Evolutionary conservation across 2,329 filamentous ascomycete species (phyloP).

Genomic region (Sporothrix variecibatus): DNA sequence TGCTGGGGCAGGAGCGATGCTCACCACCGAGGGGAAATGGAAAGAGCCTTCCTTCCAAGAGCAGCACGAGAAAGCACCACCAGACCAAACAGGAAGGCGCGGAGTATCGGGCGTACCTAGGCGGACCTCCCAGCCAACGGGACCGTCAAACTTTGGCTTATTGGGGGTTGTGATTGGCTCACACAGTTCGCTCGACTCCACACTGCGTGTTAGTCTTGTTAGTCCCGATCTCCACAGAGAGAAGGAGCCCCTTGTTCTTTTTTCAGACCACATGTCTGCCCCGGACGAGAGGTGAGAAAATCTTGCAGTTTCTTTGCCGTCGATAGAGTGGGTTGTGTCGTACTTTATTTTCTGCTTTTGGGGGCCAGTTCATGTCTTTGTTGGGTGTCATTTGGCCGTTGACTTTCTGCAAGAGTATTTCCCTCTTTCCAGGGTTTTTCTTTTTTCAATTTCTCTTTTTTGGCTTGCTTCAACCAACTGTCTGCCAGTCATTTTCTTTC

Average conservation of each 20-base stretch:
- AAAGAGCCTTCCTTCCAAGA: background rate
- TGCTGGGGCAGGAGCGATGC: conserved; percentile 6
- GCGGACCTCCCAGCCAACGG: background rate
- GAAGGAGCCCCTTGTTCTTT: background rate
- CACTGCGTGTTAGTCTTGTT: conserved; percentile 15
- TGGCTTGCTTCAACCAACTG: background rate
- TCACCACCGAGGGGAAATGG: background rate
- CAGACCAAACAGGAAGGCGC: conserved; percentile 14
- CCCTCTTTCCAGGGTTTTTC: background rate
- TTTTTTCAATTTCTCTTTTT: background rate
- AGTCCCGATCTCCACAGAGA: background rate
- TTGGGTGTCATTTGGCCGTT: background rate
- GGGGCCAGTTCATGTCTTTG: background rate
- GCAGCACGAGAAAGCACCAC: background rate
- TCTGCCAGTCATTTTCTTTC: too few relatives aligned
- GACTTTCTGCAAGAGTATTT: background rate
- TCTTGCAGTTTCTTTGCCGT: background rate
- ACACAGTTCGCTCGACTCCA: background rate
- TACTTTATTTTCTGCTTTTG: background rate
- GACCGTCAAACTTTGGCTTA: background rate
- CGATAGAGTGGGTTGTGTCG: background rate
- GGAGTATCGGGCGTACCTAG: conserved; percentile 11
- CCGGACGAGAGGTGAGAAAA: background rate
- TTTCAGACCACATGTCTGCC: background rate
- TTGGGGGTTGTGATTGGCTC: background rate